Conservation (phyloP, 192 early-diverging fungal genomes). For the Backusella parvicylindrica region DNA sequence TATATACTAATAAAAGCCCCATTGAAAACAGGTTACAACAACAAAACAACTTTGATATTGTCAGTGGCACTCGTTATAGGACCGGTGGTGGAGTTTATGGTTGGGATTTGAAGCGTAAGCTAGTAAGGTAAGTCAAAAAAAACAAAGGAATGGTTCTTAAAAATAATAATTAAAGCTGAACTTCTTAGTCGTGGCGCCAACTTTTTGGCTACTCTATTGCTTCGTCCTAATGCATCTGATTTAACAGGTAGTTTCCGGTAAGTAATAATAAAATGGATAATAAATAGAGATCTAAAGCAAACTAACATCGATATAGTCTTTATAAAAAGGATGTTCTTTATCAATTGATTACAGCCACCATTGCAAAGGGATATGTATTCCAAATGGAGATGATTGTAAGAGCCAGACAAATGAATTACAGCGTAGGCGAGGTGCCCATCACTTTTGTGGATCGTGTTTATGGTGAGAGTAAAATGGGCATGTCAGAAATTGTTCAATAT, state of each 20-base stretch:
- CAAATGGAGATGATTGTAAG: constrained; percentile 99
- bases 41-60: constrained; percentile 82
- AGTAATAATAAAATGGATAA: neutral
- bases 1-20: neutral
- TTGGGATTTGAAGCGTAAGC: constrained; percentile 94
- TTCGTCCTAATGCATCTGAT: constrained; percentile 90
- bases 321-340: constrained; percentile 91
- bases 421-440: constrained; percentile 92
- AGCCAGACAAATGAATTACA: constrained; percentile 84
- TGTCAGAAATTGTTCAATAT: constrained; percentile 92
- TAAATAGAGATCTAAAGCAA: neutral
- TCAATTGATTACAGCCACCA: constrained; percentile 80
- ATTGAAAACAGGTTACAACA: constrained; percentile 63
- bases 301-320: constrained; percentile 42
- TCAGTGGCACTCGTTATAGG: constrained; percentile 91
- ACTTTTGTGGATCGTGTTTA: constrained; percentile 99
- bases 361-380: constrained; percentile 98
- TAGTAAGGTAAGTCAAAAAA: constrained; percentile 65
- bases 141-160: too few relatives aligned
- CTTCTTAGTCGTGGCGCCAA: constrained; percentile 95
- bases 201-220: constrained; percentile 82
- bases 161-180: too few relatives aligned
- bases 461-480: constrained; percentile 94
- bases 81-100: constrained; percentile 93
- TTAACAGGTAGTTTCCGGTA: constrained; percentile 92